Evolutionary conservation across 441 rosid species (phyloP).

Genomic region (Erodium texanum): DNA sequence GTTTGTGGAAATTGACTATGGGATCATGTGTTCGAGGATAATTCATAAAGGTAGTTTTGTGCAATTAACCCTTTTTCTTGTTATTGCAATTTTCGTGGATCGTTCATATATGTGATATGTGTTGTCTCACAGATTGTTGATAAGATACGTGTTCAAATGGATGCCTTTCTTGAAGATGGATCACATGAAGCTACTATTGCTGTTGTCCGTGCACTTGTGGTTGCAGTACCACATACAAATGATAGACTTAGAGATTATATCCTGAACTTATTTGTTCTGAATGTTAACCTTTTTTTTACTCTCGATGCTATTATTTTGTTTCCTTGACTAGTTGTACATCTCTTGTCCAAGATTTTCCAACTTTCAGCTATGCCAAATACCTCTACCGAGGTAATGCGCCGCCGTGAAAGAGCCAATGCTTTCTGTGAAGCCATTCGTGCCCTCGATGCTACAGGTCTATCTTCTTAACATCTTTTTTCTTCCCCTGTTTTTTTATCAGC

Average conservation of each 20-base stretch:
- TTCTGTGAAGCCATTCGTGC: conserved; percentile 95
- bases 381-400: conserved; percentile 53
- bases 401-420: conserved; percentile 85
- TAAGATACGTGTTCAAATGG: conserved; percentile 98
- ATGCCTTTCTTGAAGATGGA: conserved; percentile 98
- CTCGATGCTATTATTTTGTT: conserved; percentile 26
- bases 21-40: too few relatives aligned
- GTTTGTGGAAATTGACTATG: too few relatives aligned
- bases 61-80: neutral
- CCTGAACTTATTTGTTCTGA: conserved; percentile 26
- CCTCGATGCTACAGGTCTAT: conserved; percentile 83
- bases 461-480: neutral
- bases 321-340: conserved; percentile 33
- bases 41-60: too few relatives aligned
- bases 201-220: conserved; percentile 73
- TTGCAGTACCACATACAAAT: conserved; percentile 90
- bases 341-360: conserved; percentile 82
- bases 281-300: neutral
- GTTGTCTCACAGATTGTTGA: conserved; percentile 70
- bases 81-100: conserved; percentile 9
- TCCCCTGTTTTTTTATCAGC: too few relatives aligned
- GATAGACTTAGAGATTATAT: conserved; percentile 89
- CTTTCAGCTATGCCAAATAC: conserved; percentile 58
- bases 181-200: conserved; percentile 91
- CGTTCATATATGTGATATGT: conserved; percentile 11